Base-by-base conservation (phyloP, 139 green algal genomes). In the Klebsormidium nitens region DNA sequence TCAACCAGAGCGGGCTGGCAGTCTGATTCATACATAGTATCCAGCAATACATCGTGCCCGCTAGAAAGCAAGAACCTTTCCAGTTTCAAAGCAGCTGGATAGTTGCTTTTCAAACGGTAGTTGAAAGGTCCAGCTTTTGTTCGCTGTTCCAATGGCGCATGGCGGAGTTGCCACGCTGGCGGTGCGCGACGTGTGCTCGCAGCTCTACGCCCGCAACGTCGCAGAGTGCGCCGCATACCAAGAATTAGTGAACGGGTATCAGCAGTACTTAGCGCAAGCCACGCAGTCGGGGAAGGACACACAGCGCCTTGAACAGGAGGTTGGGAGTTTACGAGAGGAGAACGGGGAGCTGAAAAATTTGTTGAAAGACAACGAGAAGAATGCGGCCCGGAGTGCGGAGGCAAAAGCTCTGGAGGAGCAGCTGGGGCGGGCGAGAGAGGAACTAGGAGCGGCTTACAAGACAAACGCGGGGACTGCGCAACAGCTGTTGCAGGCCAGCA, bases 341-440 rank as follows among this genome's bases (percentile, higher is more conserved):
- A 5, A 59, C 59, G 38, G 8, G 36, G 40, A 5, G 38, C 35
- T 5, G 59, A 8, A 6, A 29, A 59, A 58, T 5, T 6, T 56
- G 39, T 52, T 65, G n/a, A n/a, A n/a, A n/a, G n/a, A n/a, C 46
- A 63, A 31, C 5, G 59, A 6, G 36, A n/a, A n/a, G 23, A 23
- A n/a, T 55, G 23, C 46, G 23, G 23, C 46, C 5, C 59, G 44
- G 59, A 31, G 11, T 32, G 23, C n/a, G 47, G 63, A 71, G 47
- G 32, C 37, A 28, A 37, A 32, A 28, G 63, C 63, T 11, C 63
- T 71, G 46, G 28, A 60, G 4, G 42, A 64, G 26, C 65, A 71
- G 63, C 32, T 71, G 47, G 63, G 66, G 47, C 31, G 29, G 49
- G 26, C 66, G 14, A 34, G 66, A 5, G n/a, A 71, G 26, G 63